A percentile compares a stretch with the other conserved stretches of the same genome.
These are phyloP conservation scores for Alternaria tenuissima DNA, from an alignment of 2,329 filamentous ascomycete species.

Conservation along the genomic window DNA sequence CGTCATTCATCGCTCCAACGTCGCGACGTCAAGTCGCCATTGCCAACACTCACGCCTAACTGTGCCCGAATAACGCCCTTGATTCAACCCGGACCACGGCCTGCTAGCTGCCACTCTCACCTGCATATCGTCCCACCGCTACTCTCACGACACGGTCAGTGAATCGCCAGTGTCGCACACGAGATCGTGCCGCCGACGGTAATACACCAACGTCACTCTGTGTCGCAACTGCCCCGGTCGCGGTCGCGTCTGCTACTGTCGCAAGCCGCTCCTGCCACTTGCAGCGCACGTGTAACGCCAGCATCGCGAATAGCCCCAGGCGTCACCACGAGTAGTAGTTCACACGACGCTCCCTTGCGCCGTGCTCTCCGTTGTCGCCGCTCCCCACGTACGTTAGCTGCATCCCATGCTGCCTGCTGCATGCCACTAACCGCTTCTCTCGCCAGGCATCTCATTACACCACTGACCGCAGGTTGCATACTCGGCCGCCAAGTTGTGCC, in stretches of 20 bases:
- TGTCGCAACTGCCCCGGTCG: constrained; percentile 15
- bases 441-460: constrained; percentile 44
- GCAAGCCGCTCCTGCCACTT: constrained; percentile 7
- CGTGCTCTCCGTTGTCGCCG: constrained; percentile 15
- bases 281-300: constrained; percentile 3
- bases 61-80: constrained; percentile 20
- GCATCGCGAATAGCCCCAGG: constrained; percentile 7
- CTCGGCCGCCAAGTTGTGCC: constrained; percentile 44
- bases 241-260: constrained; percentile 15
- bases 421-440: constrained; percentile 46
- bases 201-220: constrained; percentile 3
- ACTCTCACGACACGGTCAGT: constrained; percentile 8
- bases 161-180: constrained; percentile 24
- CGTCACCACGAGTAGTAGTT: constrained; percentile 7
- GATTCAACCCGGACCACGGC: constrained; percentile 10
- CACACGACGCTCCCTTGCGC: constrained; percentile 27
- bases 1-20: constrained; percentile 13
- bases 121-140: constrained; percentile 27
- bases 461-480: constrained; percentile 40
- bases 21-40: constrained; percentile 15
- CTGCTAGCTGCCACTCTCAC: constrained; percentile 13
- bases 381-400: constrained; percentile 34
- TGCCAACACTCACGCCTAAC: constrained; percentile 24
- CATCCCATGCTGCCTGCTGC: constrained; percentile 31
- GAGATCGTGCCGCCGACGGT: constrained; percentile 7